Evolutionary conservation across 2,329 filamentous ascomycete species (phyloP).

Genomic region (Fusarium transvaalense): DNA sequence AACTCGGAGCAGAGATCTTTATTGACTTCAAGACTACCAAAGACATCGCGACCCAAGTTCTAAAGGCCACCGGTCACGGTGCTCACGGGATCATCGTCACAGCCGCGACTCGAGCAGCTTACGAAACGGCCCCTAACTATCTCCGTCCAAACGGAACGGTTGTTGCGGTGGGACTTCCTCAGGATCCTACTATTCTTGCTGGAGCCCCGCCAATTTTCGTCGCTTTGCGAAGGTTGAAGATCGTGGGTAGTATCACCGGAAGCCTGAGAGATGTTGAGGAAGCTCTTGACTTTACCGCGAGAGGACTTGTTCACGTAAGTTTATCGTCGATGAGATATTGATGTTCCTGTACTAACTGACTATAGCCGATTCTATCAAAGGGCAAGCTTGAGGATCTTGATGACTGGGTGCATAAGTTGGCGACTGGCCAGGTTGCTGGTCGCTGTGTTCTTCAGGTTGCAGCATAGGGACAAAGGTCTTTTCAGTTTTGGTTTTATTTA

Average conservation of each 20-base stretch:
- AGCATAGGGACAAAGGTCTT: neutral
- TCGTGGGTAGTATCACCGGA: constrained; percentile 44
- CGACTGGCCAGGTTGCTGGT: constrained; percentile 40
- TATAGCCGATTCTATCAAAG: constrained; percentile 43
- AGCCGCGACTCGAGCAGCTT: constrained; percentile 88
- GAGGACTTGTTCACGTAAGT: constrained; percentile 43
- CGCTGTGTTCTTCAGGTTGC: constrained; percentile 43
- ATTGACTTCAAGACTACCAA: constrained; percentile 82
- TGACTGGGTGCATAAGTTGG: constrained; percentile 42
- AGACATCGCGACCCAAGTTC: constrained; percentile 82
- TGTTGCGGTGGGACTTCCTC: constrained; percentile 84
- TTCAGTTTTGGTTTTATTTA: too few species aligned
- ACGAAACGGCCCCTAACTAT: constrained; percentile 89
- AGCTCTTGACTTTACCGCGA: constrained; percentile 45
- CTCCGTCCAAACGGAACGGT: constrained; percentile 83
- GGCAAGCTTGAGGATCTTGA: constrained; percentile 47
- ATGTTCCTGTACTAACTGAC: neutral
- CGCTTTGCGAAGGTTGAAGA: constrained; percentile 37
- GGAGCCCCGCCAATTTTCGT: constrained; percentile 38
- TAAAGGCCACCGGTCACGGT: constrained; percentile 78
- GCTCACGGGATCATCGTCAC: constrained; percentile 88
- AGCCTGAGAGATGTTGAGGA: constrained; percentile 45
- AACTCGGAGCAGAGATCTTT: constrained; percentile 77
- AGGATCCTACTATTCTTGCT: constrained; percentile 39
- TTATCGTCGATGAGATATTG: accelerated